phyloP scores from a whole-genome alignment of 352 stramenopile genomes.

The Pythium biforme region DNA sequence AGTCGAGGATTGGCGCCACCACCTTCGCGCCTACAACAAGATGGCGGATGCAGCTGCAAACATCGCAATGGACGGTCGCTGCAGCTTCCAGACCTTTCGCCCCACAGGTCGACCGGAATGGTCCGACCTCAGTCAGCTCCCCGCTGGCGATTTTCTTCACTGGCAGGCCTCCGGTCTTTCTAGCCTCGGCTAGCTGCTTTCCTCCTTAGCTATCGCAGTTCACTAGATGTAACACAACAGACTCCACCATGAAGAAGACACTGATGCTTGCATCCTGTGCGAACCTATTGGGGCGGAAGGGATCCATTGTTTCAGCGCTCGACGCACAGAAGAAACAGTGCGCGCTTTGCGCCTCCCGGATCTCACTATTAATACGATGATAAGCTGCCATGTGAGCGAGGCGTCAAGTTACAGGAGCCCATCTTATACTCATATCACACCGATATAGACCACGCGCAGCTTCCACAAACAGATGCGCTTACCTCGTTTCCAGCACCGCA shows the following conservation, averaged over 20 bases:
- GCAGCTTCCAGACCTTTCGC: constrained; percentile 5
- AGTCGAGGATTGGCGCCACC: background rate
- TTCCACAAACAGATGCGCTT: too few species aligned
- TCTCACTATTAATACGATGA: too few species aligned
- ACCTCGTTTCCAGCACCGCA: too few species aligned
- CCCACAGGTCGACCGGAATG: background rate
- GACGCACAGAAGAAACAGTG: too few species aligned
- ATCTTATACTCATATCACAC: too few species aligned
- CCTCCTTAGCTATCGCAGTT: constrained; percentile 2
- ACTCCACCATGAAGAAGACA: background rate
- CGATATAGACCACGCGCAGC: too few species aligned
- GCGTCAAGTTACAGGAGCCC: too few species aligned
- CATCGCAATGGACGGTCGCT: constrained; percentile 1
- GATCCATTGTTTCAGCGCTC: too few species aligned
- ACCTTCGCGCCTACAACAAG: constrained; percentile 8
- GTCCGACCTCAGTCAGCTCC: background rate
- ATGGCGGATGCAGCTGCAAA: constrained; percentile 8
- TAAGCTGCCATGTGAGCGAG: too few species aligned
- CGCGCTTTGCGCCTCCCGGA: too few species aligned
- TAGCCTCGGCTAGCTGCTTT: background rate
- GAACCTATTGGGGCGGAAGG: too few species aligned
- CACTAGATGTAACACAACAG: constrained; percentile 9
- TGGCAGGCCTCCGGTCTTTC: constrained; percentile 1
- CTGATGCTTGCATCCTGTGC: too few species aligned
- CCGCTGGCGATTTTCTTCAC: background rate